Evolutionary conservation across 2,329 filamentous ascomycete species (phyloP).

Genomic region (Didymella pomorum): DNA sequence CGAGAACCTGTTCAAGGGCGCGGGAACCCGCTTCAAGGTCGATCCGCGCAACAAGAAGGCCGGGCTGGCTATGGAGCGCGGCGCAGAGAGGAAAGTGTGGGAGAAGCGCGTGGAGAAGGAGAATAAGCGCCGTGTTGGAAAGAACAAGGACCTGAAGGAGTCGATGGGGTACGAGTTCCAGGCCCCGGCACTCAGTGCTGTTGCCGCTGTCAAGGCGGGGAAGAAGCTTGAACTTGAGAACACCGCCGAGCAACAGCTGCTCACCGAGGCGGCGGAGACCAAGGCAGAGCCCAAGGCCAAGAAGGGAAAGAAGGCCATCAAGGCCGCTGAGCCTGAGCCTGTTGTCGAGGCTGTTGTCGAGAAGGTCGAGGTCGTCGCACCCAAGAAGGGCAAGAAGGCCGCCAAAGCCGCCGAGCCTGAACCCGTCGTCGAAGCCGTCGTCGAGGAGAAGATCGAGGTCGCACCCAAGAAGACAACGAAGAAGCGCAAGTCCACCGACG

Average conservation of each 20-base stretch:
- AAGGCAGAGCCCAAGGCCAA: conserved; percentile 44
- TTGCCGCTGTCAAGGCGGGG: conserved; percentile 52
- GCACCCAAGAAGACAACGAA: conserved; percentile 29
- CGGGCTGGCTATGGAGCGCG: conserved; percentile 75
- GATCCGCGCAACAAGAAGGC: conserved; percentile 89
- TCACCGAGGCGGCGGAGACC: conserved; percentile 30
- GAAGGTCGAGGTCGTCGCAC: conserved; percentile 12
- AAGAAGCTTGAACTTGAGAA: conserved; percentile 32
- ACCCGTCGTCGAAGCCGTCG: conserved; percentile 23
- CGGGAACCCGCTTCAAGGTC: conserved; percentile 87
- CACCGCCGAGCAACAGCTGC: conserved; percentile 37
- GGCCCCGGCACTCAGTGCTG: conserved; percentile 73
- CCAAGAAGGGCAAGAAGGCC: conserved; percentile 44
- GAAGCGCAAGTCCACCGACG: conserved; percentile 35
- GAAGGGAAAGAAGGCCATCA: conserved; percentile 43
- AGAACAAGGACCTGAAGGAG: conserved; percentile 77
- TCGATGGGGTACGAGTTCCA: conserved; percentile 86
- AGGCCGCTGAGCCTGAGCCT: conserved; percentile 38
- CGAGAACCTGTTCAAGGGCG: conserved; percentile 84
- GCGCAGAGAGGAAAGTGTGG: conserved; percentile 80
- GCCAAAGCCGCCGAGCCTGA: conserved; percentile 37
- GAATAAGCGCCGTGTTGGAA: conserved; percentile 71
- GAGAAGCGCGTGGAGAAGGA: conserved; percentile 76
- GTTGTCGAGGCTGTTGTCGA: conserved; percentile 23
- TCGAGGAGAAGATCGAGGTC: conserved; percentile 18